phyloP scores from a whole-genome alignment of 1,284 basidiomycete genomes.

The Trichosporon coremiiforme region DNA sequence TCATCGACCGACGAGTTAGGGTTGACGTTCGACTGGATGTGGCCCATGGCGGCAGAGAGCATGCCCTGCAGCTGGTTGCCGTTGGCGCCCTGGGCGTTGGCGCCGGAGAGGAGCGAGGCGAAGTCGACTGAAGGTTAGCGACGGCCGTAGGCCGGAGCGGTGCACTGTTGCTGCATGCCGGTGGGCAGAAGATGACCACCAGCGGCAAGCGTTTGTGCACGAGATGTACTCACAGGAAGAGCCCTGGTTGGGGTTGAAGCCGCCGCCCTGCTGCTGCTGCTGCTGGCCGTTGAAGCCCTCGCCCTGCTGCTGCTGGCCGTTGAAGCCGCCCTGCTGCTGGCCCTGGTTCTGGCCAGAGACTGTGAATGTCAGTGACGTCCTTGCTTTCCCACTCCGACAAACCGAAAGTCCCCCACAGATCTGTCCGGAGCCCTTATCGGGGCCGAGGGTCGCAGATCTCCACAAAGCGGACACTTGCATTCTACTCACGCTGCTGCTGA shows the following conservation, averaged over 20 bases:
- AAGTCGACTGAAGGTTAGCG: slow-evolving; percentile 47
- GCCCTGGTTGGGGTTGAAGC: slow-evolving; percentile 13
- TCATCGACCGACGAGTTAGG: slow-evolving; percentile 59
- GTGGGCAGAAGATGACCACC: too few species aligned
- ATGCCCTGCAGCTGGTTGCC: slow-evolving; percentile 45
- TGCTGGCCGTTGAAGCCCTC: slow-evolving; percentile 7
- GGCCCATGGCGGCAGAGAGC: slow-evolving; percentile 41
- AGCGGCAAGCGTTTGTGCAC: not conserved
- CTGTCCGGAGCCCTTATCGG: not conserved
- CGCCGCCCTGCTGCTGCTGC: slow-evolving; percentile 11
- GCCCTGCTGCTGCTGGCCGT: slow-evolving; percentile 27
- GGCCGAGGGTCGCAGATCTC: not conserved
- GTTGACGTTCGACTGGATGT: slow-evolving; percentile 45
- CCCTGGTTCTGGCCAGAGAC: slow-evolving; percentile 26
- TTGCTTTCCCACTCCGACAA: slow-evolving; percentile 2
- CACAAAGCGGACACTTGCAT: slow-evolving; percentile 3
- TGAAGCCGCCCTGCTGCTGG: slow-evolving; percentile 26
- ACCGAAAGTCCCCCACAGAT: not conserved
- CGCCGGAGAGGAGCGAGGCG: slow-evolving; percentile 44
- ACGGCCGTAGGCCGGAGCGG: too few species aligned
- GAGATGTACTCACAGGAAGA: slow-evolving; percentile 22
- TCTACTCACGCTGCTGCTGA: slow-evolving; percentile 32
- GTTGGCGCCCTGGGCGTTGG: slow-evolving; percentile 49
- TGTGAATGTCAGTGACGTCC: slow-evolving; percentile 11
- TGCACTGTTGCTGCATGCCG: too few species aligned